phyloP scores from a whole-genome alignment of 1,139 yeast genomes.

The Blastobotrys raffinosifermentans region DNA sequence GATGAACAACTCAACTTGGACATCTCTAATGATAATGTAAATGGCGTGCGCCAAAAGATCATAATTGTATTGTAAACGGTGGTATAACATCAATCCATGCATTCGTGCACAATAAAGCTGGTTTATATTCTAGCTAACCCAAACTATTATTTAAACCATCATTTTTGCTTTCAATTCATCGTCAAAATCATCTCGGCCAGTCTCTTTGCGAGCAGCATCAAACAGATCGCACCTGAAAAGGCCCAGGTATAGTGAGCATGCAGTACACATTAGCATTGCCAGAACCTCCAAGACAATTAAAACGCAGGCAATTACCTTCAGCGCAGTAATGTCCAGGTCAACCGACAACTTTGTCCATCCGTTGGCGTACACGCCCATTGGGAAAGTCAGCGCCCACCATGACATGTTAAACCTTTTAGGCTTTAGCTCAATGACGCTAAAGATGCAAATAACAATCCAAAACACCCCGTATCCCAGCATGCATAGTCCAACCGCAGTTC shows the following conservation, averaged over 20 bases:
- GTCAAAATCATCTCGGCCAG: conserved; percentile 7
- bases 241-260: conserved; percentile 31
- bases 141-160: too few relatives aligned
- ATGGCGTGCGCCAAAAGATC: too few relatives aligned
- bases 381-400: conserved; percentile 90
- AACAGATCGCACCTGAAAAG: conserved; percentile 7
- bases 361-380: conserved; percentile 75
- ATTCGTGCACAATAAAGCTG: too few relatives aligned
- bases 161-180: too few relatives aligned
- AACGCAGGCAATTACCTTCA: conserved; percentile 55
- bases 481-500: conserved; percentile 38
- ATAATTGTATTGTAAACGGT: too few relatives aligned
- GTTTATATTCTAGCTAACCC: too few relatives aligned
- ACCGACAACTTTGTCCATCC: conserved; percentile 49
- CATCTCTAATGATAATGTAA: too few relatives aligned
- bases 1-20: too few relatives aligned
- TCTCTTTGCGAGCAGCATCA: conserved; percentile 7
- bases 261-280: conserved; percentile 36
- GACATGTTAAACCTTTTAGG: conserved; percentile 48
- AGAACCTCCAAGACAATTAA: conserved; percentile 46
- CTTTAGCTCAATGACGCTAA: conserved; percentile 30
- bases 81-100: too few relatives aligned
- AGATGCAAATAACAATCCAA: conserved; percentile 49
- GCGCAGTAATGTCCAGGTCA: conserved; percentile 44
- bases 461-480: conserved; percentile 59